Conservation (phyloP, 2,329 filamentous ascomycete species). For the Mariannaea elegans region DNA sequence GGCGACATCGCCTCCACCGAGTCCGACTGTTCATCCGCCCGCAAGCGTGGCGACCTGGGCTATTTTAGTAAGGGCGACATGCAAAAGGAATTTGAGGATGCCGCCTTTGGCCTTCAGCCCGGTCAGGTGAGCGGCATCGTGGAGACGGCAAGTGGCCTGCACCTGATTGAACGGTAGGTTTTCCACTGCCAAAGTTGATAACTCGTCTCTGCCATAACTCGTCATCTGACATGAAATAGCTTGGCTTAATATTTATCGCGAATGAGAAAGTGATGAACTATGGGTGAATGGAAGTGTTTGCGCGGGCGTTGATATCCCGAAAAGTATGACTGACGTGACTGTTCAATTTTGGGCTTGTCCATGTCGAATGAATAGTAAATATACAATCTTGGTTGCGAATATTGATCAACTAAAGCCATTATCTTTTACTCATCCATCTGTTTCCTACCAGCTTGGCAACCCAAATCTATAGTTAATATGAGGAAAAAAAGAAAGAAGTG, state of each 20-base stretch:
- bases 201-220: neutral
- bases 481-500: neutral
- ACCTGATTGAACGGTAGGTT: slow-evolving; percentile 92
- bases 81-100: slow-evolving; percentile 99
- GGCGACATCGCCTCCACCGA: slow-evolving; percentile 88
- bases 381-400: neutral
- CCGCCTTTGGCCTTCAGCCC: slow-evolving; percentile 87
- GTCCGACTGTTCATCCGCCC: slow-evolving; percentile 94
- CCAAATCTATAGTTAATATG: neutral
- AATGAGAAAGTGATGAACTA: slow-evolving; percentile 8
- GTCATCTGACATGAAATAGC: neutral
- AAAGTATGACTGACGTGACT: slow-evolving; percentile 7
- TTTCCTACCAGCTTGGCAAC: neutral
- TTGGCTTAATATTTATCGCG: slow-evolving; percentile 25
- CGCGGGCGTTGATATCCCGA: slow-evolving; percentile 21
- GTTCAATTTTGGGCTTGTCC: slow-evolving; percentile 15
- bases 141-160: slow-evolving; percentile 91
- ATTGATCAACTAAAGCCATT: neutral
- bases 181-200: neutral
- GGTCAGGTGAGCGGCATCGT: slow-evolving; percentile 89
- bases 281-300: neutral
- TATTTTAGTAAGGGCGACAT: slow-evolving; percentile 96
- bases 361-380: slow-evolving; percentile 12
- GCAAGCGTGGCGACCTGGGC: slow-evolving; percentile 93
- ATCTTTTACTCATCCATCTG: too few species aligned